A percentile compares a stretch with the other conserved stretches of the same genome.
phyloP scores from a whole-genome alignment of 441 rosid genomes.

The Adansonia gregorii region DNA sequence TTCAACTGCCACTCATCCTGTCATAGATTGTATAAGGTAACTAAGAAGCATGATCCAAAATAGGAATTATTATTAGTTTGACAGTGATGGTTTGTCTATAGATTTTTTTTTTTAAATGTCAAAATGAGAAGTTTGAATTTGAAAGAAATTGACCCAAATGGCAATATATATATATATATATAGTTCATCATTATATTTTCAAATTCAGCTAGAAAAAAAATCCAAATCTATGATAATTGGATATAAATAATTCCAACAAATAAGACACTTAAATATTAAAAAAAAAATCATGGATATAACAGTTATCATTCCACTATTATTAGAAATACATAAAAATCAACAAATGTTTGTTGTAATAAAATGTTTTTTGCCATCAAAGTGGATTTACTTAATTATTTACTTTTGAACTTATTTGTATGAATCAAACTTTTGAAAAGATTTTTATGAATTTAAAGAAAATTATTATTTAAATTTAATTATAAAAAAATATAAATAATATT shows the following conservation, averaged over 20 bases:
- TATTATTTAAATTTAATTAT: no score
- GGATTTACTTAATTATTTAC: no score
- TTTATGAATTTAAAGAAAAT: no score
- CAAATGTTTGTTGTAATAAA: no score
- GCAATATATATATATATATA: background rate
- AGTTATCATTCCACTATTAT: background rate
- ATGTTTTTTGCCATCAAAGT: no score
- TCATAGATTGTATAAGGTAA: background rate
- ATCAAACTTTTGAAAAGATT: no score
- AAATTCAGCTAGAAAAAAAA: no score
- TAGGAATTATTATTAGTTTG: background rate
- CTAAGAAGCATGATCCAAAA: background rate
- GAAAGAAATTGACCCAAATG: background rate
- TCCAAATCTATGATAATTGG: background rate
- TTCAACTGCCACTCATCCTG: background rate
- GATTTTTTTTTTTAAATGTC: background rate
- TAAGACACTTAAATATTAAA: background rate
- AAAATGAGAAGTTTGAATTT: conserved; percentile 1
- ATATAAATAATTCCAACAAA: background rate
- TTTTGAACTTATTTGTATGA: no score
- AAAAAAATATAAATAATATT: no score
- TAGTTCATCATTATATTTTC: background rate
- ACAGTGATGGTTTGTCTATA: background rate
- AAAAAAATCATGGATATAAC: background rate
- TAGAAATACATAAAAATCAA: no score